A percentile compares a stretch with the other conserved stretches of the same genome.
Conservation (phyloP, 2,329 filamentous ascomycete genomes). For the Neopestalotiopsis sp. region DNA sequence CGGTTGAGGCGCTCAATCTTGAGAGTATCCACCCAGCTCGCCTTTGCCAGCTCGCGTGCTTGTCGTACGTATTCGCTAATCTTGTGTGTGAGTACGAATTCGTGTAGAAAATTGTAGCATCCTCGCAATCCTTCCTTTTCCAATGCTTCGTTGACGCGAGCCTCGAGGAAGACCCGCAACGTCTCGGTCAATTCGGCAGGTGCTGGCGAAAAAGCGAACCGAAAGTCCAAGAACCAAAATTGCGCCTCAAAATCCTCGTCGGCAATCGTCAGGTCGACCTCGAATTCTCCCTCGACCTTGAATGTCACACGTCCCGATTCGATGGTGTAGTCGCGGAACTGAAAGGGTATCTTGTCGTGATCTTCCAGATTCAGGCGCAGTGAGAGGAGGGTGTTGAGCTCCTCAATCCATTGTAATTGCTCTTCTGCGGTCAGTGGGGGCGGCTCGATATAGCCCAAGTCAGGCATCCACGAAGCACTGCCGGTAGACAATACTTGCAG, state of each 20-base stretch:
- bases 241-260: conserved; percentile 83
- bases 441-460: conserved; percentile 80
- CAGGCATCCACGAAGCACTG: conserved; percentile 77
- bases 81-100: conserved; percentile 88
- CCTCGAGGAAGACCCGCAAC: conserved; percentile 71
- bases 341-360: conserved; percentile 73
- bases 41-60: conserved; percentile 70
- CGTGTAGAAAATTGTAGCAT: conserved; percentile 87
- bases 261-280: conserved; percentile 89
- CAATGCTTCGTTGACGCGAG: conserved; percentile 73
- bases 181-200: conserved; percentile 64
- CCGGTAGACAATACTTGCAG: conserved; percentile 83
- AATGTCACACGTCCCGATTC: conserved; percentile 91
- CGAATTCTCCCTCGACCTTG: conserved; percentile 81
- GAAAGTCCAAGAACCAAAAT: conserved; percentile 93
- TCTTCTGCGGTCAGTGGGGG: conserved; percentile 73
- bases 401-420: conserved; percentile 74
- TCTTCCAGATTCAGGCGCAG: conserved; percentile 87
- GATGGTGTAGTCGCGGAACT: conserved; percentile 79
- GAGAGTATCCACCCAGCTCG: conserved; percentile 79
- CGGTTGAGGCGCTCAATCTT: conserved; percentile 81
- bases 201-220: conserved; percentile 79
- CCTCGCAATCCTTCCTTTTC: conserved; percentile 73
- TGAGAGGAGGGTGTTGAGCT: conserved; percentile 83
- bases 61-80: conserved; percentile 82